A percentile compares a stretch with the other conserved stretches of the same genome.
Evolutionary conservation across 768 basidiomycete genomes (phyloP).

Genomic region (Pleurotus tuber-regium): DNA sequence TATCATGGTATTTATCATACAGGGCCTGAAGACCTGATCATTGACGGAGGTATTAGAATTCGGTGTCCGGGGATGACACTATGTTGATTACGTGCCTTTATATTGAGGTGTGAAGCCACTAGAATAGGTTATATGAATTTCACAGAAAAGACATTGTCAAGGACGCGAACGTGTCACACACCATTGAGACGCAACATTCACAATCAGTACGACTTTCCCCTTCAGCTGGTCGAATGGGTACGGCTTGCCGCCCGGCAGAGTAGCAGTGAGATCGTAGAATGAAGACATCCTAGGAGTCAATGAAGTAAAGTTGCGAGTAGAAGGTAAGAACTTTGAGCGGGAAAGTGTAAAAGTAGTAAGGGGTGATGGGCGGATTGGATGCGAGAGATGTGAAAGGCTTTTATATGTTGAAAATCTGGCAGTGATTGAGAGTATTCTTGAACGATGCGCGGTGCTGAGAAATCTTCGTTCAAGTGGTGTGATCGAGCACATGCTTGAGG

Average conservation of each 20-base stretch:
- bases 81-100: conserved; percentile 41
- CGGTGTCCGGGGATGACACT: background rate
- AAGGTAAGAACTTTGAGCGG: conserved; percentile 3
- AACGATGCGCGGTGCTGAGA: conserved; percentile 6
- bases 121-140: conserved; percentile 4
- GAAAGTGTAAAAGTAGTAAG: background rate
- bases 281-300: conserved; percentile 30
- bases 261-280: conserved; percentile 72
- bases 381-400: background rate
- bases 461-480: conserved; percentile 4
- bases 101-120: conserved; percentile 88
- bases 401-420: background rate
- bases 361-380: conserved; percentile 8
- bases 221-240: conserved; percentile 69
- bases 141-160: background rate
- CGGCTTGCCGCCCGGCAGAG: conserved; percentile 49
- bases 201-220: conserved; percentile 76
- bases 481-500: conserved; percentile 4
- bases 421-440: background rate
- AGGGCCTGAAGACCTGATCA: conserved; percentile 69
- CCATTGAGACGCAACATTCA: conserved; percentile 80
- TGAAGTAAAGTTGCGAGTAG: conserved; percentile 8
- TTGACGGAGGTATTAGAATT: background rate
- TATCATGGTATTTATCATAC: conserved; percentile 78
- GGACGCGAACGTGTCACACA: conserved; percentile 28